phyloP scores from a whole-genome alignment of 2,329 filamentous ascomycete species.

The Byssoonygena ceratinophila region DNA sequence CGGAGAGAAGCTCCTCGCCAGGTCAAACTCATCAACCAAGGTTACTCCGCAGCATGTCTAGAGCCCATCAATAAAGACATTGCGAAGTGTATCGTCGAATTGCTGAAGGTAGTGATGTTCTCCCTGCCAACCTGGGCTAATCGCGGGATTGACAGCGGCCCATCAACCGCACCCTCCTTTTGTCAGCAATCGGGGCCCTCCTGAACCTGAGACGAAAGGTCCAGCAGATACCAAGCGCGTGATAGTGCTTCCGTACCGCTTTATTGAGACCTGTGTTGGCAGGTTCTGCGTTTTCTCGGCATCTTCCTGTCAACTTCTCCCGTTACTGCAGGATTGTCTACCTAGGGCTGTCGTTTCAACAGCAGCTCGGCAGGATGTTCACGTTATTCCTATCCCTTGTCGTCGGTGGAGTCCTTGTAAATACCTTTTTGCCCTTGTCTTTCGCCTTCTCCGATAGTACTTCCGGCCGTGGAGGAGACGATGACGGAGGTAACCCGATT shows the following conservation, averaged over 20 bases:
- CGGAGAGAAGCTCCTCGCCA: no score
- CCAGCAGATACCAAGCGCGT: not conserved
- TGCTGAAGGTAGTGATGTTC: not conserved
- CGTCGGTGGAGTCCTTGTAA: slow-evolving; percentile 1
- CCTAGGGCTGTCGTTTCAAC: no score
- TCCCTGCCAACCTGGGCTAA: not conserved
- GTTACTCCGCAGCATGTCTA: not conserved
- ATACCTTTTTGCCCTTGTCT: not conserved
- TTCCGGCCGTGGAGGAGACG: not conserved
- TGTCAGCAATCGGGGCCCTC: not conserved
- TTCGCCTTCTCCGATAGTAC: not conserved
- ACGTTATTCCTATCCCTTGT: slow-evolving; percentile 7
- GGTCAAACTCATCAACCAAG: not conserved
- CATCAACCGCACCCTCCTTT: not conserved
- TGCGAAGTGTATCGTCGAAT: not conserved
- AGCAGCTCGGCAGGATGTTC: slow-evolving; percentile 4
- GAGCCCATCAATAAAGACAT: not conserved
- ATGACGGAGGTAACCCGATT: slow-evolving; percentile 11
- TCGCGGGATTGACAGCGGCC: slow-evolving; percentile 2
- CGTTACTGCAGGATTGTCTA: not conserved
- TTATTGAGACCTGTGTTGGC: not conserved
- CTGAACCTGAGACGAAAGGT: not conserved
- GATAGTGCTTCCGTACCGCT: not conserved
- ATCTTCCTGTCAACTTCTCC: not conserved
- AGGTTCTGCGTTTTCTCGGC: not conserved